phyloP scores from a whole-genome alignment of 768 basidiomycete species.

The Phylloporus rhodoxanthus region DNA sequence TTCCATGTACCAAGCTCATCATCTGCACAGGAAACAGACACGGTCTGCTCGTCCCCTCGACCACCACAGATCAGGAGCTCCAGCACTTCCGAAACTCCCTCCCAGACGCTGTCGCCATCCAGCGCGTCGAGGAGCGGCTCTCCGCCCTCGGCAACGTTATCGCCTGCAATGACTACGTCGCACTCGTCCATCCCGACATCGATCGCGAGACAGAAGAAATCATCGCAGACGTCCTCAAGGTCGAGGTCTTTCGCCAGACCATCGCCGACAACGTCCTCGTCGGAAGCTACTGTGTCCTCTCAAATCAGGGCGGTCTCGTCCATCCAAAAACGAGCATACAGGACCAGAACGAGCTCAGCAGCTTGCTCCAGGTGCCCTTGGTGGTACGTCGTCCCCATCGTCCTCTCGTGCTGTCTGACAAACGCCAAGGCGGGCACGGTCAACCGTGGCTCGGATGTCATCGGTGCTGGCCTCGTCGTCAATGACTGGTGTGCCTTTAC shows the following conservation, averaged over 20 bases:
- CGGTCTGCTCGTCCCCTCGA: constrained; percentile 91
- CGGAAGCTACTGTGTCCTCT: constrained; percentile 91
- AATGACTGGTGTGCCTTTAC: constrained; percentile 99
- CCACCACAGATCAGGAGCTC: constrained; percentile 96
- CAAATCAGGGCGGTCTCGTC: constrained; percentile 95
- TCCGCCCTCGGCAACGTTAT: constrained; percentile 98
- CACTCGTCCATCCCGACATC: constrained; percentile 95
- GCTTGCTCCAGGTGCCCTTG: constrained; percentile 86
- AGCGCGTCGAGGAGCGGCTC: constrained; percentile 93
- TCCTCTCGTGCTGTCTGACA: background rate
- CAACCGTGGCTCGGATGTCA: constrained; percentile 96
- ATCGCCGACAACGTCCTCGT: constrained; percentile 96
- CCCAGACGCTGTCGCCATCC: constrained; percentile 89
- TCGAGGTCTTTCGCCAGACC: constrained; percentile 98
- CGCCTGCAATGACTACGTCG: constrained; percentile 97
- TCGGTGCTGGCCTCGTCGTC: constrained; percentile 95
- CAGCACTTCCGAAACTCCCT: constrained; percentile 95
- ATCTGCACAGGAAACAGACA: constrained; percentile 71
- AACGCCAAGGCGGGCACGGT: constrained; percentile 83
- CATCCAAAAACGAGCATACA: constrained; percentile 97
- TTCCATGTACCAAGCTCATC: background rate
- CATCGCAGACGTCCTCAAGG: constrained; percentile 98
- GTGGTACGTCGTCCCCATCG: constrained; percentile 56
- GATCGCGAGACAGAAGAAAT: constrained; percentile 99
- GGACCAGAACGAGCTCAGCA: constrained; percentile 96